Evolutionary conservation across 2,329 filamentous ascomycete genomes (phyloP).

Genomic region (Pleomassaria siparia): DNA sequence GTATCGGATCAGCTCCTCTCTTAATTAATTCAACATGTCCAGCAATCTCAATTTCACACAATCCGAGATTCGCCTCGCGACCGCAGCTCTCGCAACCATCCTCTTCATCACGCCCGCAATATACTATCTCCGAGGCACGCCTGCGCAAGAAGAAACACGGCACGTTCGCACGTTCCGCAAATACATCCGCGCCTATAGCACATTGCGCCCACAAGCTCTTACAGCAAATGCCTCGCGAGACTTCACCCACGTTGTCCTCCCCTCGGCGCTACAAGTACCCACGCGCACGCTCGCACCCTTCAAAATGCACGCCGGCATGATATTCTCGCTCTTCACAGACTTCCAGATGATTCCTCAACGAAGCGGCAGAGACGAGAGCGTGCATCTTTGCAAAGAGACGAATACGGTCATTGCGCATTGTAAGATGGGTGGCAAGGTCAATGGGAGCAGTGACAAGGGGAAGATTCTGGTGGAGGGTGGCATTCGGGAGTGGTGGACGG

Average conservation of each 20-base stretch:
- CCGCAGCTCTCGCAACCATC: constrained; percentile 19
- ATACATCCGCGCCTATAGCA: constrained; percentile 45
- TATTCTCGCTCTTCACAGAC: constrained; percentile 46
- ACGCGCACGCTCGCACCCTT: constrained; percentile 42
- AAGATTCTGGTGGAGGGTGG: constrained; percentile 17
- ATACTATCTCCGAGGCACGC: constrained; percentile 14
- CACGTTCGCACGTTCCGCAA: constrained; percentile 32
- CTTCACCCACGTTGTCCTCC: constrained; percentile 47
- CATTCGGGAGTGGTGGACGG: constrained; percentile 27
- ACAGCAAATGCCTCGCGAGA: constrained; percentile 36
- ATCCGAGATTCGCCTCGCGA: constrained; percentile 22
- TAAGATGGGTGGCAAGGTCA: constrained; percentile 28
- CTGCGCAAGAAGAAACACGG: constrained; percentile 11
- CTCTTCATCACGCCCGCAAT: constrained; percentile 15
- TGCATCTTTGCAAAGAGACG: constrained; percentile 23
- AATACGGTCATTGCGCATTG: constrained; percentile 43
- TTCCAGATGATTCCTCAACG: constrained; percentile 47
- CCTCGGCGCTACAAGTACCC: constrained; percentile 44
- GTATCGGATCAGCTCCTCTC: too few relatives aligned
- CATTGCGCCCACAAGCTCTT: constrained; percentile 44
- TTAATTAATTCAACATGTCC: not conserved
- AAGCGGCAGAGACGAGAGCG: constrained; percentile 29
- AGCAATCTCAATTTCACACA: constrained; percentile 14
- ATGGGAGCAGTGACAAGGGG: constrained; percentile 18
- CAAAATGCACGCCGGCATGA: constrained; percentile 41